phyloP scores from a whole-genome alignment of 2,329 filamentous ascomycete species.

The Catunica adiposa region DNA sequence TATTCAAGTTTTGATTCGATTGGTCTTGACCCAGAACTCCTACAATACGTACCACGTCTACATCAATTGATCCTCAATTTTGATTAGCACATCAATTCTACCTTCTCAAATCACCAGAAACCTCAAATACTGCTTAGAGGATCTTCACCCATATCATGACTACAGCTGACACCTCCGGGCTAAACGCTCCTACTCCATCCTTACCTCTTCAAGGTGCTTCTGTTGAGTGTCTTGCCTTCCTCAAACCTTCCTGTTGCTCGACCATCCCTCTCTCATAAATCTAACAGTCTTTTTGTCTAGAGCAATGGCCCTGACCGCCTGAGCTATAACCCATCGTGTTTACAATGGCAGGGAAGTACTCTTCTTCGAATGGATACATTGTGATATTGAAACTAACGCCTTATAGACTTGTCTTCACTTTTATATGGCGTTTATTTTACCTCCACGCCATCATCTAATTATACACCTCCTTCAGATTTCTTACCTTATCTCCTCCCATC shows the following conservation, averaged over 20 bases:
- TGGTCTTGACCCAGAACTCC: no score
- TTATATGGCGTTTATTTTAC: constrained; percentile 49
- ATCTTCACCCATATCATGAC: no score
- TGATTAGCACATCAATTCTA: no score
- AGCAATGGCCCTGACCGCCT: constrained; percentile 45
- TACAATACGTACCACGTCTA: no score
- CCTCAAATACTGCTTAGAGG: no score
- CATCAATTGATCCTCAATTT: no score
- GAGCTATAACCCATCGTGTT: constrained; percentile 80
- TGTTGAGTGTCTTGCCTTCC: constrained; percentile 55
- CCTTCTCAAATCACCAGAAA: no score
- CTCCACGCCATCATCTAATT: constrained; percentile 64
- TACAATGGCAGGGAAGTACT: constrained; percentile 79
- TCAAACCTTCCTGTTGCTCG: constrained; percentile 57
- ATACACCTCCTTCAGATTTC: constrained; percentile 77
- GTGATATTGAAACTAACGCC: background rate
- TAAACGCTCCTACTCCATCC: constrained; percentile 57
- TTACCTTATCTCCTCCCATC: constrained; percentile 68
- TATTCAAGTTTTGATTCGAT: no score
- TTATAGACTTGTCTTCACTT: constrained; percentile 67
- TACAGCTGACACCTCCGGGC: constrained; percentile 21
- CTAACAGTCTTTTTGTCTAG: constrained; percentile 61
- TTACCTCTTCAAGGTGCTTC: constrained; percentile 69
- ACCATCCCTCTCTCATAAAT: constrained; percentile 22
- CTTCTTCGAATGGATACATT: background rate